phyloP scores from a whole-genome alignment of 1,284 basidiomycete species.

The Tetrapyrgos nigripes region DNA sequence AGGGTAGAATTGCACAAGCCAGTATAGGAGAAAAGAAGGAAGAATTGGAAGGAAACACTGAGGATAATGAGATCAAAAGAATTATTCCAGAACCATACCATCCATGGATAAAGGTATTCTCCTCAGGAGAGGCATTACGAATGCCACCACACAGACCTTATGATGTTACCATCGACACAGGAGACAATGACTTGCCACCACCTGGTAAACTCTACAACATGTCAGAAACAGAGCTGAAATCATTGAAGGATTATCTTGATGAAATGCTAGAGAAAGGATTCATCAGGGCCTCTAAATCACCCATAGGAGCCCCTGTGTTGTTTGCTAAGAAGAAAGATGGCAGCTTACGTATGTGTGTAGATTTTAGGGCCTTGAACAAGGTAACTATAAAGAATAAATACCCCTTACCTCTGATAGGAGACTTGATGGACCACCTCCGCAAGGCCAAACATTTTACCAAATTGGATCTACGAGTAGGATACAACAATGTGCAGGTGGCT shows the following conservation, averaged over 20 bases:
- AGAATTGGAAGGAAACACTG: no score
- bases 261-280: slow-evolving; percentile 9
- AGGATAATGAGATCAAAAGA: no score
- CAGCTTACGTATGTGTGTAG: no score
- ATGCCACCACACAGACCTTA: slow-evolving; percentile 1
- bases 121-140: background rate
- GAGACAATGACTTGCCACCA: background rate
- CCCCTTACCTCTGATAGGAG: slow-evolving; percentile 1
- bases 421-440: background rate
- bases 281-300: background rate
- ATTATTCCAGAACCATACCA: background rate
- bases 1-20: no score
- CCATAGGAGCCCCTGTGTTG: no score
- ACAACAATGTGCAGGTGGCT: slow-evolving; percentile 1
- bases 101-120: slow-evolving; percentile 7
- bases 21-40: no score
- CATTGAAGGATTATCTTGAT: slow-evolving; percentile 5
- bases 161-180: background rate
- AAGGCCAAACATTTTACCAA: slow-evolving; percentile 1
- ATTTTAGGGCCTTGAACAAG: background rate
- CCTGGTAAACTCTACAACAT: slow-evolving; percentile 5
- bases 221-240: slow-evolving; percentile 4
- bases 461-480: slow-evolving; percentile 1
- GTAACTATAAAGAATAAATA: background rate
- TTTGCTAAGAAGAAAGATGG: no score